Conservation (phyloP, 2,329 filamentous ascomycete genomes). For the Verticillium tricorpus region DNA sequence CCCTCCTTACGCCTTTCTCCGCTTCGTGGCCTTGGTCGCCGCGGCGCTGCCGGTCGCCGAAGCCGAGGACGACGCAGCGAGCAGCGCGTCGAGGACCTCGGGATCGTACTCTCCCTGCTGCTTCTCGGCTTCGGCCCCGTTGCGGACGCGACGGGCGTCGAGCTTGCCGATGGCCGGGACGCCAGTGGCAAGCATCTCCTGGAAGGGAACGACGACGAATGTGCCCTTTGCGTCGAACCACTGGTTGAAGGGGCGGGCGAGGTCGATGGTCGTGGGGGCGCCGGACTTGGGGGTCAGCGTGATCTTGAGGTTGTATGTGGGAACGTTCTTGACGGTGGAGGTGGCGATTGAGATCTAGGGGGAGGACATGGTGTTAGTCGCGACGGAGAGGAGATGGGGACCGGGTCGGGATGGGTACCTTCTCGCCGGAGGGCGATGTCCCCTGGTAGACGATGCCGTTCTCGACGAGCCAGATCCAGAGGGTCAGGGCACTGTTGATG, state of each 20-base stretch:
- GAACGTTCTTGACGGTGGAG: conserved; percentile 71
- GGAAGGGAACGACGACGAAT: conserved; percentile 72
- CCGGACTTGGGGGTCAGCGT: conserved; percentile 40
- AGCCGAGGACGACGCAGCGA: conserved; percentile 27
- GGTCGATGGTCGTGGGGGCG: conserved; percentile 40
- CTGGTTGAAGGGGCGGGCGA: conserved; percentile 62
- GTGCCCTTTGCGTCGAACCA: conserved; percentile 74
- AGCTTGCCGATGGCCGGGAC: conserved; percentile 61
- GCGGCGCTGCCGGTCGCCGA: conserved; percentile 25
- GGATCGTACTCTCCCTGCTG: conserved; percentile 34
- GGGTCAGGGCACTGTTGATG: conserved; percentile 72
- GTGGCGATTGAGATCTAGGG: conserved; percentile 67
- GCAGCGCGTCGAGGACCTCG: conserved; percentile 44
- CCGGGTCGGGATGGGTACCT: conserved; percentile 36
- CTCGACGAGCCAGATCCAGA: conserved; percentile 84
- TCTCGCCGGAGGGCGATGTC: conserved; percentile 57
- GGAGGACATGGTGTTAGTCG: conserved; percentile 9
- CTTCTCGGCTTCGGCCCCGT: conserved; percentile 15
- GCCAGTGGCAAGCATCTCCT: conserved; percentile 68
- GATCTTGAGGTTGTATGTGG: conserved; percentile 73
- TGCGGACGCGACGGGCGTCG: conserved; percentile 56
- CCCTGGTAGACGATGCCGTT: conserved; percentile 79
- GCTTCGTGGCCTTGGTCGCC: conserved; percentile 36
- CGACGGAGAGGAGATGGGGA: neutral
- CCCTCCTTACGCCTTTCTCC: conserved; percentile 35